Evolutionary conservation across 768 basidiomycete genomes (phyloP).

Genomic region (Rossbeevera mucosa): DNA sequence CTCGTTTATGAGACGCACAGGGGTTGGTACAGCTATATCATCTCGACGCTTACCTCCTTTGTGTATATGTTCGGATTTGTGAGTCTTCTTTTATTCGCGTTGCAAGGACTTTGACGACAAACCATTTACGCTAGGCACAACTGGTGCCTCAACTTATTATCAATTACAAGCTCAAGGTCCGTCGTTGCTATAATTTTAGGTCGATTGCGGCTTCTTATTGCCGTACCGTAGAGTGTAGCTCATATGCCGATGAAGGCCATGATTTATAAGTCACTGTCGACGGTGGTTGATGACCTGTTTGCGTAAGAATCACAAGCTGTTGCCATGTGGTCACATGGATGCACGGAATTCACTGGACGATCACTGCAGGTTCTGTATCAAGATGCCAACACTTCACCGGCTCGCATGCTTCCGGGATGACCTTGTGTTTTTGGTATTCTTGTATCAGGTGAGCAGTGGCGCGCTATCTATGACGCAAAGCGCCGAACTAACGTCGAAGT

Average conservation of each 20-base stretch:
- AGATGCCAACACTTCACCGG: constrained; percentile 94
- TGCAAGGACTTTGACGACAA: constrained; percentile 8
- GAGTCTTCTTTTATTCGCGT: constrained; percentile 35
- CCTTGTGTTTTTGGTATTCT: constrained; percentile 84
- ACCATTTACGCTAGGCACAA: constrained; percentile 56
- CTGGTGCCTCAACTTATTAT: constrained; percentile 86
- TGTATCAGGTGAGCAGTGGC: constrained; percentile 71
- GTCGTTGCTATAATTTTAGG: constrained; percentile 17
- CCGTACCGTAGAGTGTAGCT: constrained; percentile 67
- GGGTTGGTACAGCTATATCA: constrained; percentile 95
- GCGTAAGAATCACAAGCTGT: constrained; percentile 49
- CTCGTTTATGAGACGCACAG: constrained; percentile 79
- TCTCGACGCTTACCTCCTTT: constrained; percentile 88
- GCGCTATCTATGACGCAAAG: constrained; percentile 5
- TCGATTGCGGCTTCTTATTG: constrained; percentile 5
- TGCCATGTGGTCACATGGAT: constrained; percentile 13
- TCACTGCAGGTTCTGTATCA: constrained; percentile 75
- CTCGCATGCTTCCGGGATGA: constrained; percentile 89
- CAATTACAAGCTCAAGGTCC: constrained; percentile 93
- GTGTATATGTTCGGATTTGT: constrained; percentile 99
- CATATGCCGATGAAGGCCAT: constrained; percentile 99
- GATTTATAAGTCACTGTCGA: constrained; percentile 91
- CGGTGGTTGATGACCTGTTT: constrained; percentile 89
- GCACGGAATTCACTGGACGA: constrained; percentile 13
- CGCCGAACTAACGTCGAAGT: constrained; percentile 7